phyloP scores from a whole-genome alignment of 768 basidiomycete genomes.

The Suillus americanus region DNA sequence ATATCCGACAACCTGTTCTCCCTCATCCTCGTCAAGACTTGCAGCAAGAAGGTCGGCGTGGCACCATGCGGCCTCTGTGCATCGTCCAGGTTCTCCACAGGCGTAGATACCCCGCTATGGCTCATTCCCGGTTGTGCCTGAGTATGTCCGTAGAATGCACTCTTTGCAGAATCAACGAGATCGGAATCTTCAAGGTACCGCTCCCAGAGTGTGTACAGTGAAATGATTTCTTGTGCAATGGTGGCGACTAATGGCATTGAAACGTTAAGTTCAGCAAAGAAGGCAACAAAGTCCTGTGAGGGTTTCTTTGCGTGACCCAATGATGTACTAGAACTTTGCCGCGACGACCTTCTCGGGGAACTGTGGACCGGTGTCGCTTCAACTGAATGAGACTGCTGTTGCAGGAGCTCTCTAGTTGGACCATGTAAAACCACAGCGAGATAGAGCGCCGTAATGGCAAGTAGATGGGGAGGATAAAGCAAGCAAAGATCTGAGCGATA shows the following conservation, averaged over 20 bases:
- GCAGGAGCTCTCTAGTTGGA: slow-evolving; percentile 48
- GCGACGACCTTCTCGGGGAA: slow-evolving; percentile 55
- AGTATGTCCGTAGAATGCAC: slow-evolving; percentile 17
- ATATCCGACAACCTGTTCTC: slow-evolving; percentile 61
- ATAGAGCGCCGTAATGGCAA: slow-evolving; percentile 90
- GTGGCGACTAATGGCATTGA: slow-evolving; percentile 79
- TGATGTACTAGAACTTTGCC: slow-evolving; percentile 39
- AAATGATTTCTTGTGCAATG: slow-evolving; percentile 88
- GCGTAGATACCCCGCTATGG: slow-evolving; percentile 27
- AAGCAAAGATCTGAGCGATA: slow-evolving; percentile 92
- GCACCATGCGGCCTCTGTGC: slow-evolving; percentile 31
- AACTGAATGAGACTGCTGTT: slow-evolving; percentile 35
- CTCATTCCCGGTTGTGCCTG: slow-evolving; percentile 21
- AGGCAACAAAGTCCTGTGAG: slow-evolving; percentile 69
- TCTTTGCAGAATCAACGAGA: slow-evolving; percentile 28
- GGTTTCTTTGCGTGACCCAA: slow-evolving; percentile 32
- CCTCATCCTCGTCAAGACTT: slow-evolving; percentile 63
- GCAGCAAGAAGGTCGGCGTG: slow-evolving; percentile 59
- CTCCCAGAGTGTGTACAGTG: slow-evolving; percentile 88
- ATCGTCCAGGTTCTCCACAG: slow-evolving; percentile 25
- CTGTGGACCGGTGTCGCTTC: slow-evolving; percentile 28
- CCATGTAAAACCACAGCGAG: slow-evolving; percentile 78
- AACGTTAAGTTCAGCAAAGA: slow-evolving; percentile 85
- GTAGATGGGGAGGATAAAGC: slow-evolving; percentile 92
- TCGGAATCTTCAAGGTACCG: slow-evolving; percentile 68